Evolutionary conservation across 2,329 filamentous ascomycete species (phyloP).

Genomic region (Cryphonectria parasitica): DNA sequence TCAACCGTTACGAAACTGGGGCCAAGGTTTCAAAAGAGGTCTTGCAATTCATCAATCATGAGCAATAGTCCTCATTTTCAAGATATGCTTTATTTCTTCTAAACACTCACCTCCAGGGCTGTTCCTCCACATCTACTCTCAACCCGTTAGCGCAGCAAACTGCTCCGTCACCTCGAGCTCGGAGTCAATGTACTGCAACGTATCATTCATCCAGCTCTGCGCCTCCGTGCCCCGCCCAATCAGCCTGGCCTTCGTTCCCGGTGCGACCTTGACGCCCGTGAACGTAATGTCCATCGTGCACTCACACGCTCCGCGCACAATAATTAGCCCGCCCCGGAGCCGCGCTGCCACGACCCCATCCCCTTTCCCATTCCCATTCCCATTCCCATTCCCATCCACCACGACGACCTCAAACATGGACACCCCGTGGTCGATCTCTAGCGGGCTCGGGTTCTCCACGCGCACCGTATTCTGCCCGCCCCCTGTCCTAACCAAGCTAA

Average conservation of each 20-base stretch:
- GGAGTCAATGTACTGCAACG: constrained; percentile 28
- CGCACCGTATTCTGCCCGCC: constrained; percentile 33
- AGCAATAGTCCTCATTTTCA: not conserved
- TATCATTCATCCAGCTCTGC: constrained; percentile 31
- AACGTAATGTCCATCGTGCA: constrained; percentile 34
- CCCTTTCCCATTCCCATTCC: constrained; percentile 32
- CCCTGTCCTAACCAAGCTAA: constrained; percentile 32
- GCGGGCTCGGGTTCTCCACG: constrained; percentile 37
- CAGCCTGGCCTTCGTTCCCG: constrained; percentile 21
- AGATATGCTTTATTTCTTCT: not conserved
- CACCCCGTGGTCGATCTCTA: constrained; percentile 39
- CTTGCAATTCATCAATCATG: not conserved
- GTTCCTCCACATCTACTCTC: not conserved
- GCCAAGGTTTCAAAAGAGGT: not conserved
- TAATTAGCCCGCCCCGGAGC: constrained; percentile 37
- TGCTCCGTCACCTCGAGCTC: constrained; percentile 20
- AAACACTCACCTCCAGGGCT: not conserved
- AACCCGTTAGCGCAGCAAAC: constrained; percentile 17
- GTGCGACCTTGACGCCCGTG: constrained; percentile 21
- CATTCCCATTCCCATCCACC: not conserved
- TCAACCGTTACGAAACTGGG: not conserved
- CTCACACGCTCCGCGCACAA: constrained; percentile 36
- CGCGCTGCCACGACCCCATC: constrained; percentile 33
- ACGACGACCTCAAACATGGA: constrained; percentile 39
- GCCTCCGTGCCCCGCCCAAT: constrained; percentile 29